Conservation (phyloP, 495 filamentous ascomycete species). For the Thozetella sp. region DNA sequence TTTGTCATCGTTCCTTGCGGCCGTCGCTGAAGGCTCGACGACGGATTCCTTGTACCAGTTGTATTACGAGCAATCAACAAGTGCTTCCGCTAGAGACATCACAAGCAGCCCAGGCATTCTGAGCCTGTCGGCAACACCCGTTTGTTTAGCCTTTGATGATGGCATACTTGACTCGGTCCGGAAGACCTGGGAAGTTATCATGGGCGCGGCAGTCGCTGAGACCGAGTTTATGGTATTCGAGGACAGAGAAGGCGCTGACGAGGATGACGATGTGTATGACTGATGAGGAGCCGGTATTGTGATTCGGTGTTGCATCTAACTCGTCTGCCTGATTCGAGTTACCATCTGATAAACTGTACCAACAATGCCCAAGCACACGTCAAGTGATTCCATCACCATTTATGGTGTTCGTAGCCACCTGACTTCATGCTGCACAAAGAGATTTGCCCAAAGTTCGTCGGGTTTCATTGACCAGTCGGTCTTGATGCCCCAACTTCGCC, state of each 20-base stretch:
- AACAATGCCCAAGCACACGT: too few species aligned
- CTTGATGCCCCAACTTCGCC: too few species aligned
- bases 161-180: conserved; percentile 58
- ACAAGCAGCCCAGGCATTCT: conserved; percentile 30
- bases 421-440: too few species aligned
- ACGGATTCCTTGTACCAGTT: conserved; percentile 61
- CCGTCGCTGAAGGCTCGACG: conserved; percentile 25
- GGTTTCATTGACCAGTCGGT: too few species aligned
- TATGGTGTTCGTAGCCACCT: too few species aligned
- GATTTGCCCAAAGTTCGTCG: too few species aligned
- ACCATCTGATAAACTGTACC: too few species aligned
- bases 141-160: conserved; percentile 74
- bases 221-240: conserved; percentile 67
- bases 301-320: too few species aligned
- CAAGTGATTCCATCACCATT: too few species aligned
- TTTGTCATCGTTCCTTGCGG: conserved; percentile 53
- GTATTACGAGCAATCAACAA: conserved; percentile 56
- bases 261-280: conserved; percentile 45
- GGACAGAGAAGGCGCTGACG: conserved; percentile 48
- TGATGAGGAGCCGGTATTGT: conserved; percentile 5
- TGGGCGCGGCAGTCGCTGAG: conserved; percentile 50
- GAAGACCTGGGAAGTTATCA: conserved; percentile 63
- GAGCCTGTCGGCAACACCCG: conserved; percentile 52
- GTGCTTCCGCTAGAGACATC: conserved; percentile 19
- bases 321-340: too few species aligned